Evolutionary conservation across 805 yeast species (phyloP).

Genomic region (Ogataea nakhonphanomensis): DNA sequence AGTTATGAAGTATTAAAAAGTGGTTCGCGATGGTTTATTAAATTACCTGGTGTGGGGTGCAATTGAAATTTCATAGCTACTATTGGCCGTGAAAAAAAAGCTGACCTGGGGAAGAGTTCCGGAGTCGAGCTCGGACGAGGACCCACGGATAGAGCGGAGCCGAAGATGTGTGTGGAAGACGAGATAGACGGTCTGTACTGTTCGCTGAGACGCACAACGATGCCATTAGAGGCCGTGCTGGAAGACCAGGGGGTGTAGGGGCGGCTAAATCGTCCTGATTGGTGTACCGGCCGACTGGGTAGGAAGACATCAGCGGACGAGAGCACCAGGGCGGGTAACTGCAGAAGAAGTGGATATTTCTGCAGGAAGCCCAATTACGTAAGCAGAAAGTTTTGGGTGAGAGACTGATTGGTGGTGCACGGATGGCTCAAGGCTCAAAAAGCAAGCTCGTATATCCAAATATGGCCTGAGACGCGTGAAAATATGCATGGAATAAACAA

Average conservation of each 20-base stretch:
- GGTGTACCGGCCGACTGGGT: too few species aligned
- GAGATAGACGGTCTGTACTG: too few species aligned
- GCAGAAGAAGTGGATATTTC: too few species aligned
- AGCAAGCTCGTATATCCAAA: neutral
- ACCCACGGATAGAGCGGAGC: conserved; percentile 1
- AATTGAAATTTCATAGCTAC: neutral
- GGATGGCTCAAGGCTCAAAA: neutral
- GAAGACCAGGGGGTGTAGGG: too few species aligned
- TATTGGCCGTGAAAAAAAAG: conserved; percentile 8
- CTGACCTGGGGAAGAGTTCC: conserved; percentile 5
- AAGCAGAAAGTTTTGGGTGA: too few species aligned
- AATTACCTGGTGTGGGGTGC: conserved; percentile 7
- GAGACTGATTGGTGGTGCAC: conserved; percentile 1
- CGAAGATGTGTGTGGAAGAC: neutral
- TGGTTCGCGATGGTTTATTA: neutral
- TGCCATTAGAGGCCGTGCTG: too few species aligned
- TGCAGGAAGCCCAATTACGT: too few species aligned
- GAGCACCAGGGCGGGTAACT: too few species aligned
- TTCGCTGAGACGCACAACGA: too few species aligned
- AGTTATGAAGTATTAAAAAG: neutral
- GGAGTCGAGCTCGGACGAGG: conserved; percentile 10
- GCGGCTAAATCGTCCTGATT: too few species aligned
- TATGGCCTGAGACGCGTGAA: conserved; percentile 7
- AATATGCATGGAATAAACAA: conserved; percentile 10
- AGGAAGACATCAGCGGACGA: too few species aligned